Evolutionary conservation across 345 rosid species (phyloP).

Genomic region (Hibiscus mutabilis): DNA sequence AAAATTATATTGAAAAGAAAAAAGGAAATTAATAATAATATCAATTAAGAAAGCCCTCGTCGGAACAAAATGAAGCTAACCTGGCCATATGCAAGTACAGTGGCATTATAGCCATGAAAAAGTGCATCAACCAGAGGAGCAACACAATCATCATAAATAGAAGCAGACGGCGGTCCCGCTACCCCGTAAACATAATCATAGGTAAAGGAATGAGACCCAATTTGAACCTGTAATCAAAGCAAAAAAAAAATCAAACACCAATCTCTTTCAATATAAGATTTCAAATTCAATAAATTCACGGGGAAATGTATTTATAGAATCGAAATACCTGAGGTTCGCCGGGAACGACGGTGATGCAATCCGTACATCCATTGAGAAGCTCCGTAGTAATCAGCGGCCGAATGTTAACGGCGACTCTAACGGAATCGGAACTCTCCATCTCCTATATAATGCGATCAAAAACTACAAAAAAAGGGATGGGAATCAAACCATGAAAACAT

Average conservation of each 20-base stretch:
- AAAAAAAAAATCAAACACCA: background rate
- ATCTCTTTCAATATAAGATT: background rate
- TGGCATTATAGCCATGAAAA: conserved; percentile 82
- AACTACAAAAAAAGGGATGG: background rate
- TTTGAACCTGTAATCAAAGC: conserved; percentile 50
- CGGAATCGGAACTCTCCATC: conserved; percentile 64
- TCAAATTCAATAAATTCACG: background rate
- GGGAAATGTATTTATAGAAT: background rate
- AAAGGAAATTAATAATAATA: background rate
- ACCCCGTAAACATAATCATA: conserved; percentile 69
- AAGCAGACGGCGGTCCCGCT: conserved; percentile 36
- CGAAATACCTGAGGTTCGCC: conserved; percentile 70
- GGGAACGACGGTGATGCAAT: conserved; percentile 78
- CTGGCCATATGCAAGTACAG: conserved; percentile 98
- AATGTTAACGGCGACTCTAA: conserved; percentile 80
- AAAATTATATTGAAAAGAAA: background rate
- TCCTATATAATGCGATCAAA: background rate
- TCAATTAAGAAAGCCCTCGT: background rate
- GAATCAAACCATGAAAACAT: background rate
- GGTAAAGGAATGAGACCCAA: conserved; percentile 80
- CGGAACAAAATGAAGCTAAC: conserved; percentile 22
- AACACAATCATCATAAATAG: conserved; percentile 57
- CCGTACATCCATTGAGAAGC: conserved; percentile 78
- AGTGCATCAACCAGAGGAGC: conserved; percentile 86
- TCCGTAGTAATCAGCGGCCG: conserved; percentile 85